Percentiles rank a stretch among this genome's conserved stretches.
Evolutionary conservation across 164 flowering plant species (phyloP).

Genomic region (Vitis amurensis): DNA sequence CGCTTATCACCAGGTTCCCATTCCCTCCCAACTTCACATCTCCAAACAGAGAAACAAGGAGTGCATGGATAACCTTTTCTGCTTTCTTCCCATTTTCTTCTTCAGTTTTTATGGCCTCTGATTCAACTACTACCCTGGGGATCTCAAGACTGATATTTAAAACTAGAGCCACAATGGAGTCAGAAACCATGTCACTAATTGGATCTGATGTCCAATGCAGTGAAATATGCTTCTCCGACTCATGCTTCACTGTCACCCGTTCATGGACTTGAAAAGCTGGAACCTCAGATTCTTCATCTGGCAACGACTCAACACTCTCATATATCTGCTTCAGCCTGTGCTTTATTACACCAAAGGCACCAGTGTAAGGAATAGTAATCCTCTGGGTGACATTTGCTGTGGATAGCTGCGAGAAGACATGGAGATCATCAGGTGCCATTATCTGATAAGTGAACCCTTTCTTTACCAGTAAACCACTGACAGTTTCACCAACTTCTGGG

Average conservation of each 20-base stretch:
- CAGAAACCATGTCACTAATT: conserved; percentile 93
- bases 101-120: conserved; percentile 51
- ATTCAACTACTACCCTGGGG: conserved; percentile 60
- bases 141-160: conserved; percentile 71
- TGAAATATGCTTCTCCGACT: conserved; percentile 77
- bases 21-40: conserved; percentile 78
- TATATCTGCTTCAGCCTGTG: conserved; percentile 82
- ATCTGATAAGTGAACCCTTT: conserved; percentile 94
- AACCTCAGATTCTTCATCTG: conserved; percentile 60
- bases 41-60: conserved; percentile 87
- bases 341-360: conserved; percentile 77
- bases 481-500: conserved; percentile 78
- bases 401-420: conserved; percentile 81
- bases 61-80: conserved; percentile 72
- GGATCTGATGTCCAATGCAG: conserved; percentile 92
- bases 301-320: conserved; percentile 71
- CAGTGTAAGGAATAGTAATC: conserved; percentile 82
- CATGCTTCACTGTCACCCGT: conserved; percentile 82
- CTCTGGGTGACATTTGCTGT: conserved; percentile 75
- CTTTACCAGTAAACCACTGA: conserved; percentile 88
- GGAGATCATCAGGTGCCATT: conserved; percentile 96
- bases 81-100: conserved; percentile 73
- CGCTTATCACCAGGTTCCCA: conserved; percentile 71
- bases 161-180: conserved; percentile 81
- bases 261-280: conserved; percentile 73